phyloP scores from a whole-genome alignment of 108 stramenopile species.

The Conticribra guillardii region DNA sequence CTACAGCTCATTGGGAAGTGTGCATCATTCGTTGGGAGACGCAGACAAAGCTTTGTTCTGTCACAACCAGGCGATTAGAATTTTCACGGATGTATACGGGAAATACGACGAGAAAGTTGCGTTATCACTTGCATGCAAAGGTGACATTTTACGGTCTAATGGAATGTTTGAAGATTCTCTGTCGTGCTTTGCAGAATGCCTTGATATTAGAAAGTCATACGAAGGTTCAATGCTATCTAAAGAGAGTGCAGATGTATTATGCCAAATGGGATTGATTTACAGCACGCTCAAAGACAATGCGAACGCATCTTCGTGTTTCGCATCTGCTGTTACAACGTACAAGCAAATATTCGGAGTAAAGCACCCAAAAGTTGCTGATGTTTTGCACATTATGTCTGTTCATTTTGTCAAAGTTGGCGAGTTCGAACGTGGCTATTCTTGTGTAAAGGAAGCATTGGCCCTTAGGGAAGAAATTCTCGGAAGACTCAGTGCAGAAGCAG shows the following conservation, averaged over 20 bases:
- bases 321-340: constrained; percentile 45
- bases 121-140: constrained; percentile 35
- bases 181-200: constrained; percentile 36
- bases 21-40: constrained; percentile 36
- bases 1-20: constrained; percentile 45
- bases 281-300: constrained; percentile 23
- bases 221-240: constrained; percentile 26
- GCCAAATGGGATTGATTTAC: constrained; percentile 31
- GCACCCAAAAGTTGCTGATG: constrained; percentile 32
- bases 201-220: constrained; percentile 27
- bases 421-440: constrained; percentile 49
- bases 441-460: constrained; percentile 46
- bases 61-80: constrained; percentile 40
- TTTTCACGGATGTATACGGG: constrained; percentile 29
- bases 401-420: constrained; percentile 44
- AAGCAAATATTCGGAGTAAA: constrained; percentile 49
- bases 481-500: constrained; percentile 32
- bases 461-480: constrained; percentile 36
- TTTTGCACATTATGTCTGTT: constrained; percentile 43
- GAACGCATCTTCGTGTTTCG: constrained; percentile 38
- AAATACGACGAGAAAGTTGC: constrained; percentile 29
- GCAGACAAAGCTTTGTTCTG: constrained; percentile 50
- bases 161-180: constrained; percentile 43
- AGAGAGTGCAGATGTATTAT: constrained; percentile 39
- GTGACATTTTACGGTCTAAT: constrained; percentile 21